Percentiles rank a stretch among this genome's conserved stretches.
Evolutionary conservation across 495 filamentous ascomycete species (phyloP).

Genomic region (Penicillium salamii): DNA sequence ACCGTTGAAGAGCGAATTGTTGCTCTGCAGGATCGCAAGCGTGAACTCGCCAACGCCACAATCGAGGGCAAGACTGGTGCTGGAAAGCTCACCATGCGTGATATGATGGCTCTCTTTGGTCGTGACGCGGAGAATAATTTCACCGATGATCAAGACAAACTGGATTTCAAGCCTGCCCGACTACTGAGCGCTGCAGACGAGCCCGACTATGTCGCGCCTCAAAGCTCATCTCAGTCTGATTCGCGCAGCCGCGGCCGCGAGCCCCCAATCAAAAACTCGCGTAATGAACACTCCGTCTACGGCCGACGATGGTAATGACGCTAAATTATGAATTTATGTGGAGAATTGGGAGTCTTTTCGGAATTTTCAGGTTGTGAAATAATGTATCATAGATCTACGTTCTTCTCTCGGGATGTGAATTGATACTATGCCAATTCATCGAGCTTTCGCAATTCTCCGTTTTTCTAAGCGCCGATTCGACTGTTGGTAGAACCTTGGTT

Average conservation of each 20-base stretch:
- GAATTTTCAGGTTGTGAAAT: too few species aligned
- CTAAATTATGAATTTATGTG: slow-evolving; percentile 6
- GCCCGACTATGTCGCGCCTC: slow-evolving; percentile 7
- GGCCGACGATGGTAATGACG: slow-evolving; percentile 42
- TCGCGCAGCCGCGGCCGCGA: slow-evolving; percentile 29
- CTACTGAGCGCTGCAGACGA: slow-evolving; percentile 26
- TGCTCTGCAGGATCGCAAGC: slow-evolving; percentile 87
- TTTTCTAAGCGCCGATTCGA: too few species aligned
- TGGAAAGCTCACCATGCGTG: slow-evolving; percentile 84
- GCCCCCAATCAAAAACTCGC: slow-evolving; percentile 20
- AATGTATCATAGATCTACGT: too few species aligned
- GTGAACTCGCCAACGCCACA: slow-evolving; percentile 77
- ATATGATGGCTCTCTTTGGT: slow-evolving; percentile 87
- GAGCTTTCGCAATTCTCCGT: too few species aligned
- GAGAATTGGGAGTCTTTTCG: neutral
- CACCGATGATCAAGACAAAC: slow-evolving; percentile 28
- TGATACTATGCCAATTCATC: too few species aligned
- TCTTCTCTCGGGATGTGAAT: too few species aligned
- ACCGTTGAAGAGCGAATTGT: slow-evolving; percentile 93
- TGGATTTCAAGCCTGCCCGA: slow-evolving; percentile 27
- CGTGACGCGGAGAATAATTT: slow-evolving; percentile 64
- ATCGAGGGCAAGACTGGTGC: slow-evolving; percentile 77
- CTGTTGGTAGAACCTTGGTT: slow-evolving; percentile 2
- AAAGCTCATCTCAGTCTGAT: slow-evolving; percentile 14
- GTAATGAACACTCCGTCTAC: slow-evolving; percentile 41